Evolutionary conservation across 352 stramenopile genomes (phyloP).

Genomic region (Phytophthora pinifolia): DNA sequence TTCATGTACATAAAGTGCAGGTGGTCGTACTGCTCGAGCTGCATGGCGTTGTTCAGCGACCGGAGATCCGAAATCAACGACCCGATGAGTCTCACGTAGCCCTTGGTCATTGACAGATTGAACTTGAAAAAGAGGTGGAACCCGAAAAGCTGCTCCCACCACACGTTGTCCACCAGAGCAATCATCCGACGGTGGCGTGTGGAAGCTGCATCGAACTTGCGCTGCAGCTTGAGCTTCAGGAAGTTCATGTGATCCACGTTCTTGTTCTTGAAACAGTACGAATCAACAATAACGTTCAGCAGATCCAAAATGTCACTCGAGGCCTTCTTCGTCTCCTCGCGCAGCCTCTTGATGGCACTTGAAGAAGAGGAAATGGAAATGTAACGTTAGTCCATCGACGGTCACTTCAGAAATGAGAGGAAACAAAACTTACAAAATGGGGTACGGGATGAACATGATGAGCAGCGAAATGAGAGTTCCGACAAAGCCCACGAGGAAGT

Average conservation of each 20-base stretch:
- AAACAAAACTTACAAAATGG: conserved; percentile 63
- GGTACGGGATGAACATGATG: conserved; percentile 78
- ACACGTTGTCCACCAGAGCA: conserved; percentile 63
- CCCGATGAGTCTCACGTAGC: conserved; percentile 62
- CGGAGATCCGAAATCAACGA: conserved; percentile 67
- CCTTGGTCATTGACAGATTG: conserved; percentile 68
- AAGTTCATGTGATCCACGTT: conserved; percentile 84
- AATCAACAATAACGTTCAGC: conserved; percentile 81
- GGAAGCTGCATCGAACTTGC: conserved; percentile 63
- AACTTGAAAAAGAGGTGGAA: conserved; percentile 70
- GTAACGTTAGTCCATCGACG: neutral
- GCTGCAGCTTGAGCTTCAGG: conserved; percentile 63
- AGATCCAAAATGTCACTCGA: conserved; percentile 67
- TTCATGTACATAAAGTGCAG: conserved; percentile 82
- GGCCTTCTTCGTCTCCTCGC: conserved; percentile 45
- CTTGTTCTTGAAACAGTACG: conserved; percentile 89
- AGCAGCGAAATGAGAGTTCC: conserved; percentile 69
- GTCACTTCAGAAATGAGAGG: neutral
- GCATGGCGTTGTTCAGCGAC: conserved; percentile 78
- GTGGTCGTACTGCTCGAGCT: conserved; percentile 72
- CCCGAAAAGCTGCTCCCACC: conserved; percentile 81
- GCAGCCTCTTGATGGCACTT: conserved; percentile 59
- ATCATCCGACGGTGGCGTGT: conserved; percentile 60
- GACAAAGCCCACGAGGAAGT: conserved; percentile 75
- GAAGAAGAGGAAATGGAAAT: too few species aligned